A percentile compares a stretch with the other conserved stretches of the same genome.
These are phyloP conservation scores for Epichloe brachyelytri DNA, from an alignment of 2,329 filamentous ascomycete genomes.

Conservation along the genomic window DNA sequence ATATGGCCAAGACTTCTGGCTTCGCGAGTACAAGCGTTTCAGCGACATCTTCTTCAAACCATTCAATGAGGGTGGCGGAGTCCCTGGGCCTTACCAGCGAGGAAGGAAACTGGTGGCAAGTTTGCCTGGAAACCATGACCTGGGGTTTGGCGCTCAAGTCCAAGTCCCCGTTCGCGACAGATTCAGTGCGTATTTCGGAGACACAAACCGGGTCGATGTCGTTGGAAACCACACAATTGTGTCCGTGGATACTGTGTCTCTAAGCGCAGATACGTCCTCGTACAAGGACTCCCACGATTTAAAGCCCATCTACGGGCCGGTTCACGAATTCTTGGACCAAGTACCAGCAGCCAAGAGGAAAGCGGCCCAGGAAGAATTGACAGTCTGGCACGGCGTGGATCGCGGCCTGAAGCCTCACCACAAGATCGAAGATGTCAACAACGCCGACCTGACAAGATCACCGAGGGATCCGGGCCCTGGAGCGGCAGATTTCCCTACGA, in stretches of 20 bases:
- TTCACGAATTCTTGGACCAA: constrained; percentile 60
- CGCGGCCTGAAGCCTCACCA: constrained; percentile 45
- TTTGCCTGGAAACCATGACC: constrained; percentile 86
- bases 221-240: constrained; percentile 94
- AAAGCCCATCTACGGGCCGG: constrained; percentile 58
- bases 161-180: constrained; percentile 68
- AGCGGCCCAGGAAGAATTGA: constrained; percentile 56
- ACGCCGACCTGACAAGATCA: constrained; percentile 23
- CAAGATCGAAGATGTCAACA: constrained; percentile 42
- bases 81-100: constrained; percentile 44
- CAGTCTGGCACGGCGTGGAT: constrained; percentile 46
- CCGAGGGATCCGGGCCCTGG: constrained; percentile 28
- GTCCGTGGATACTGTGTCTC: constrained; percentile 74
- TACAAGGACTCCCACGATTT: constrained; percentile 39
- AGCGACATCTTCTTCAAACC: constrained; percentile 68
- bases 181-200: constrained; percentile 81
- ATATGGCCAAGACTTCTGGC: constrained; percentile 76
- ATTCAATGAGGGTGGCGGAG: constrained; percentile 45
- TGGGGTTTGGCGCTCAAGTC: constrained; percentile 80
- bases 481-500: constrained; percentile 60
- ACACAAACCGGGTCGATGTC: constrained; percentile 81
- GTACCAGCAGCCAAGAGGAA: constrained; percentile 53
- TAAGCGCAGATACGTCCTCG: constrained; percentile 56
- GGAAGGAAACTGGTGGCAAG: constrained; percentile 71
- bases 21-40: constrained; percentile 76